Base-by-base conservation (phyloP, 768 basidiomycete genomes). In the Russula compacta region DNA sequence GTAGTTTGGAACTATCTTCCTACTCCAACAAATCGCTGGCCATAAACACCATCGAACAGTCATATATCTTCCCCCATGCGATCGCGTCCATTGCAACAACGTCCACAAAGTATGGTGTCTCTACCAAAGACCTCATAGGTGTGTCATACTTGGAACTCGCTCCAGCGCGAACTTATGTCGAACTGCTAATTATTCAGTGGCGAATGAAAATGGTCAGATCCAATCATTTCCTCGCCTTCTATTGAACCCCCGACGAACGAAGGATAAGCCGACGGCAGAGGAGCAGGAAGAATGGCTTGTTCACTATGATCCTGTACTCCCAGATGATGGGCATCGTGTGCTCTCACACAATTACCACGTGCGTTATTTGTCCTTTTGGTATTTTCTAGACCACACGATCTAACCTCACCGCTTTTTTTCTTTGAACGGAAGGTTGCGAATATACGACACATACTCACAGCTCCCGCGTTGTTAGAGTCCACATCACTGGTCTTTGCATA, bases 381-480 rank as follows among this genome's bases (percentile, higher is more conserved):
- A 15, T 17, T 46, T 36, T 24, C 38, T n/a, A 10, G 17, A 55
- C 10, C 46, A 29, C 39, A 15, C 6, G 1, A n/a, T 29, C 58
- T 21, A 44, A 32, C 9, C 39, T 53, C 15, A 19, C 36, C 14
- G 15, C 15, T 5, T 51, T 36, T 7, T 19, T n/a, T n/a, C 21
- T 58, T 61, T 44, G 6, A 14, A 52, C n/a, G 47, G 24, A 67
- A 92, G 89, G 82, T 93, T 36, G 80, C 83, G 14, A 83, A 84
- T 53, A 78, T 84, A n/a, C 78, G 79, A 43, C 75, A 77, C 17
- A 85, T 98, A 51, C 66, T 87, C 15, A 86, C 94, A 2, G 80
- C 91, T 0, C 90, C 95, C 0, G 85, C 94, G 0, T 78, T 91
- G 2, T 81, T 97, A 29, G 95, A 98, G 72, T 95, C 92, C 5